Conservation (phyloP, 192 early-diverging fungal species). For the Coemansia sp. region DNA sequence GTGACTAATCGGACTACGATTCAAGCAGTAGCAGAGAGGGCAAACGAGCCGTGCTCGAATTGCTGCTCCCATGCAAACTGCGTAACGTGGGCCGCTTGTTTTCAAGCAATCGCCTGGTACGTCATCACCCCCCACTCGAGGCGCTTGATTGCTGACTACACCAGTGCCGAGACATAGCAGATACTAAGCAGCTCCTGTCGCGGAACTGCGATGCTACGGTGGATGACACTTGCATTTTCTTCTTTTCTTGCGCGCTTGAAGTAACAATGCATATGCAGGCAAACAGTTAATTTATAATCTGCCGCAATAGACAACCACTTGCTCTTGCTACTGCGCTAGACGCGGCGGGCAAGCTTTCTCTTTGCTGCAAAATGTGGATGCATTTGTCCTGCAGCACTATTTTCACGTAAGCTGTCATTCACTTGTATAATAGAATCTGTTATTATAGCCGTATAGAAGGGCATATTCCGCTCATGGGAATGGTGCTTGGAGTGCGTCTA, state of each 20-base stretch:
- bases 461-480: not conserved
- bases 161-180: too few relatives aligned
- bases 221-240: not conserved
- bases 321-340: not conserved
- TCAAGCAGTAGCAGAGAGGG: not conserved
- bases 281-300: conserved; percentile 2
- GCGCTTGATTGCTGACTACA: not conserved
- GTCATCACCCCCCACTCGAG: not conserved
- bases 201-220: conserved; percentile 5
- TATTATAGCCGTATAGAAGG: not conserved
- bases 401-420: not conserved
- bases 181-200: not conserved
- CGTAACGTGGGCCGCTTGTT: not conserved
- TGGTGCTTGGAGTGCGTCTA: not conserved
- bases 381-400: not conserved
- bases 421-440: not conserved
- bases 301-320: not conserved
- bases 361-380: not conserved
- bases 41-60: not conserved
- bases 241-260: not conserved
- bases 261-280: conserved; percentile 10
- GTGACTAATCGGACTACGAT: not conserved
- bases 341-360: not conserved
- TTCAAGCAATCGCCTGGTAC: not conserved
- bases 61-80: not conserved